Evolutionary conservation across 2,329 filamentous ascomycete species (phyloP), one percentile per base, ranked within the genome.

Genomic region (Penicillium sp.): DNA sequence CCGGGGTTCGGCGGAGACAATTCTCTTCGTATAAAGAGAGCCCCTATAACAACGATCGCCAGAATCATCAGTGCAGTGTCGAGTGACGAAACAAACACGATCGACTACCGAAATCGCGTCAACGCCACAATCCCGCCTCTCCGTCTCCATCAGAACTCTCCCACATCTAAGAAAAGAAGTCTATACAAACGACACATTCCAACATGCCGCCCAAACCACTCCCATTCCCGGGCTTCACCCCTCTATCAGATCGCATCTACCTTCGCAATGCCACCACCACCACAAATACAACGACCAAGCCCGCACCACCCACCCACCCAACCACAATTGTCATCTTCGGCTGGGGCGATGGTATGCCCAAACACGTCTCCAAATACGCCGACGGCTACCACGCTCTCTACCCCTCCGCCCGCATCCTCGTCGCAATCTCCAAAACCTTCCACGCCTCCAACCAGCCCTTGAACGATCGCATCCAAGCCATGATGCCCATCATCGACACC

Each of bases 321-420:
- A 70, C 68, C 19, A 68, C 68, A 4, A 65, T 70, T 37, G 68
- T 86, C 49, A 77, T 87, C 61, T 87, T 81, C 70, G 80, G 83
- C 67, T 87, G 84, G 85, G 84, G 85, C 55, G 85, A 87, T 63
- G 83, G 81, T 25, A 73, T 76, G 13, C 81, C 84, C 2, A 84
- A 82, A 63, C 80, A 87, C 68, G 78, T 86, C 30, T 74, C 77
- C 59, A 87, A 87, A 70, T 87, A 86, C 66, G 76, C 81, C 14
- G 78, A 81, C 13, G 82, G 81, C 30, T 87, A 83, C 71, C 78
- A 78, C 43, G 67, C 71, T 13, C 79, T 86, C 0, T 87, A 79
- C 66, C 85, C 85, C 0, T 66, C 74, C 26, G 78, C 84, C 4
- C 77, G 78, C 42, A 82, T 85, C 58, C 74, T 87, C 33, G 78